These are phyloP conservation scores for Penicillium psychrofluorescens DNA, from an alignment of 495 filamentous ascomycete species.

Conservation along the genomic window DNA sequence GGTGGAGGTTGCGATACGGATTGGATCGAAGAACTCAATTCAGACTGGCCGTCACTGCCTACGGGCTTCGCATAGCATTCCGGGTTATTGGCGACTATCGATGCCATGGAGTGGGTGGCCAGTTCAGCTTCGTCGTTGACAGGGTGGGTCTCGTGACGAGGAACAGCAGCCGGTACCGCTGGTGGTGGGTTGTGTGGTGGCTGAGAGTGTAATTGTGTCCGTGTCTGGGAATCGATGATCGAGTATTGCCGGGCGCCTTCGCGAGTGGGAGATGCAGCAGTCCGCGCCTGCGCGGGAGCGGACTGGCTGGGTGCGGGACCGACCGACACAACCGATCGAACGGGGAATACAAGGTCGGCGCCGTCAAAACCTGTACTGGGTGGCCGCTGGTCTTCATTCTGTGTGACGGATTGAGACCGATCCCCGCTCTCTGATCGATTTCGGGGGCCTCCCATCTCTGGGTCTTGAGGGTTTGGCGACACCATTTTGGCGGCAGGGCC, in stretches of 20 bases:
- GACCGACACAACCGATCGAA: slow-evolving; percentile 74
- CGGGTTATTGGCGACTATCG: slow-evolving; percentile 11
- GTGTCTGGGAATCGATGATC: slow-evolving; percentile 26
- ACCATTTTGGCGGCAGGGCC: slow-evolving; percentile 1
- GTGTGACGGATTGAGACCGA: slow-evolving; percentile 12
- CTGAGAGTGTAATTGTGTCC: slow-evolving; percentile 16
- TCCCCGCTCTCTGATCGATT: slow-evolving; percentile 17
- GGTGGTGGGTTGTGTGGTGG: not conserved
- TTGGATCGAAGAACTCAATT: not conserved
- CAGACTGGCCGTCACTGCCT: slow-evolving; percentile 4
- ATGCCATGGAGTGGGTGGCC: slow-evolving; percentile 15
- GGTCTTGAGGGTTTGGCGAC: slow-evolving; percentile 2
- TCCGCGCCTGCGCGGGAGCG: slow-evolving; percentile 2
- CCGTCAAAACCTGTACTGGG: slow-evolving; percentile 15
- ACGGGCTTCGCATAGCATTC: slow-evolving; percentile 10
- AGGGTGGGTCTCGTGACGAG: slow-evolving; percentile 6
- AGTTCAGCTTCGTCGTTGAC: slow-evolving; percentile 11
- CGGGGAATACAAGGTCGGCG: slow-evolving; percentile 71
- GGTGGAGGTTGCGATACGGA: slow-evolving; percentile 2
- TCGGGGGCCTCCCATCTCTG: slow-evolving; percentile 5
- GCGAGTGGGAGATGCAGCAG: slow-evolving; percentile 11
- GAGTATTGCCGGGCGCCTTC: slow-evolving; percentile 24
- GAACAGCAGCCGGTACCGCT: slow-evolving; percentile 6
- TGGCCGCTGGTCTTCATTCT: slow-evolving; percentile 1
- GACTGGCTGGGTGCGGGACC: slow-evolving; percentile 38